Percentiles rank a stretch among this genome's conserved stretches.
Evolutionary conservation across 352 stramenopile genomes (phyloP).

Genomic region (Phytophthora sojae): DNA sequence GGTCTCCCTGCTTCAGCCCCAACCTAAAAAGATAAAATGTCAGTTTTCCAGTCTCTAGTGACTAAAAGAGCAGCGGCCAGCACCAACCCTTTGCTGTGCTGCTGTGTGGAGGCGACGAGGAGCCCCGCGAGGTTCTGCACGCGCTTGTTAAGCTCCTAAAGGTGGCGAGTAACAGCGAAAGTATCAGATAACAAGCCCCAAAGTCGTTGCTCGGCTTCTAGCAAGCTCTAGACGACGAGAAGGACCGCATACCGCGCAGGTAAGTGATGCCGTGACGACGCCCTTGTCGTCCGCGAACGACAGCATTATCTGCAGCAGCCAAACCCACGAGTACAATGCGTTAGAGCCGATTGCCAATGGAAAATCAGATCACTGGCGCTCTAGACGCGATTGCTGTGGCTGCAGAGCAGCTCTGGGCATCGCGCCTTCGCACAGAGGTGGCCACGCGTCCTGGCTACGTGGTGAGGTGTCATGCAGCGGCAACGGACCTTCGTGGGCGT

Average conservation of each 20-base stretch:
- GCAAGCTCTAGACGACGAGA: not conserved
- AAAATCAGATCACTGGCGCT: not conserved
- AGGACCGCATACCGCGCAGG: constrained; percentile 51
- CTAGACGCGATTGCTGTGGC: constrained; percentile 6
- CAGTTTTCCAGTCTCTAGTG: not conserved
- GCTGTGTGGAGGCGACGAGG: constrained; percentile 50
- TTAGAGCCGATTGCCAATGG: not conserved
- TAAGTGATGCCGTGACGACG: constrained; percentile 56
- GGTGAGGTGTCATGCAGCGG: not conserved
- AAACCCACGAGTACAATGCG: constrained; percentile 10
- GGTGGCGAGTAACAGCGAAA: constrained; percentile 6
- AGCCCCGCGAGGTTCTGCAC: constrained; percentile 77
- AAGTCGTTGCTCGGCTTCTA: constrained; percentile 15
- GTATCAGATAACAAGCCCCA: constrained; percentile 8
- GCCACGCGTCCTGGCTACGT: not conserved
- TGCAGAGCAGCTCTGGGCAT: not conserved
- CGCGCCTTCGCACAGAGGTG: constrained; percentile 6
- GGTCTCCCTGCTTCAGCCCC: constrained; percentile 70
- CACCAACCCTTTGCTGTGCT: constrained; percentile 74
- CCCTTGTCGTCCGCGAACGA: constrained; percentile 85
- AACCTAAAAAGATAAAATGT: constrained; percentile 41
- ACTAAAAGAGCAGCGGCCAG: constrained; percentile 3
- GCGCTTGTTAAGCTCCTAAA: constrained; percentile 72
- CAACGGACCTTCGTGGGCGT: constrained; percentile 59
- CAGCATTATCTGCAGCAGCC: constrained; percentile 61